Base-by-base conservation (phyloP, 1,139 yeast genomes). In the Debaryomyces psychrophilus region DNA sequence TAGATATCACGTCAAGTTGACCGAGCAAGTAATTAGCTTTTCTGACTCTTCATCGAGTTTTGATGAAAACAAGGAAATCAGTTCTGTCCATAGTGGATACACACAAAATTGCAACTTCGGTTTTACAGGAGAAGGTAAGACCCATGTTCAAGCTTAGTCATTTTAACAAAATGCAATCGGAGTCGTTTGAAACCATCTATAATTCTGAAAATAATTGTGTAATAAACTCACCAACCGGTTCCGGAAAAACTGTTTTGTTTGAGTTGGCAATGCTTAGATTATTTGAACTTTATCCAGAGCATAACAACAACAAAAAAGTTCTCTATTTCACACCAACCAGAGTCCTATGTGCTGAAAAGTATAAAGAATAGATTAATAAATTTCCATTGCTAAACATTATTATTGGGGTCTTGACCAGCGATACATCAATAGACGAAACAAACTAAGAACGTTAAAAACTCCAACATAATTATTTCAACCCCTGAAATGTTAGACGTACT, bases 401-500 rank as follows among this genome's bases (percentile, higher is more conserved):
- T 3, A 78, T 79, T 6, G 82, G 80, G 0, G 58, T 76, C 31
- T 57, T 81, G 35, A 79, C 84, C 0, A 71, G 82, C 43, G 84
- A 79, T 51, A 75, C 82, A 0, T 56, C 71, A 2, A 59, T 59
- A 8, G 46, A 59, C 8, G 81, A 77, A 44, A 57, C 73, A 77
- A 44, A 57, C 73, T 2, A 77, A 72, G 5, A 65, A 60, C 18
- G 76, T 76, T 0, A 69, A 68, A 49, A 67, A 59, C 23, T 68
- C 79, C 3, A 73, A 75, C 41, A 65, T 81, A 4, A 73, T 81
- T 8, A 69, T 81, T 8, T 71, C 82, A 1, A 81, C 84, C 0
- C 83, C 85, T 2, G 85, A 81, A 57, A 80, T 79, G 59, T 79
- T 83, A 82, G 85, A 80, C 52, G 59, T 72, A 40, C 59, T 79